Evolutionary conservation across 495 filamentous ascomycete species (phyloP), one percentile per base, ranked within the genome.

Genomic region (Penicillium pulvis): DNA sequence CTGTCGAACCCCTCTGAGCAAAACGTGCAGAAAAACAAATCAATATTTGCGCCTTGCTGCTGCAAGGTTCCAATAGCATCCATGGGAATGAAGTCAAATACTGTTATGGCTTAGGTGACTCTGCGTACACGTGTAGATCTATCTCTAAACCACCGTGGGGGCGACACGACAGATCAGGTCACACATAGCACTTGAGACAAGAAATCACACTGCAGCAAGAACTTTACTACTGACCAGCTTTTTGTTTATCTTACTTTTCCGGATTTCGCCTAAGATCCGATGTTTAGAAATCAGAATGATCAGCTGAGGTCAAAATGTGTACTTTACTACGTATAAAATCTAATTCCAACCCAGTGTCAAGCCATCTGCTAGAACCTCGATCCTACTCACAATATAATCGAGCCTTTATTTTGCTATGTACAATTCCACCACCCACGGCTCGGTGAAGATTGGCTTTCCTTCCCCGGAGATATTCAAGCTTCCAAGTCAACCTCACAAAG

Each of bases 401-500:
- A 36, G 5, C n/a, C 5, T 19, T 2, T 44, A 8, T 23, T 19
- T 35, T 3, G 45, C 7, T 19, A 61, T 61, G 59, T 24, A 35
- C 19, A 24, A 49, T 17, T 46, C 28, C 14, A 26, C 42, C 28
- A 31, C 19, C 7, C 24, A 48, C 7, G 43, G 26, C 14, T 47
- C 55, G 23, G 43, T 61, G 12, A 17, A 42, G 3, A 19, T 61
- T 28, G 23, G 49, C 7, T 30, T 57, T 44, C 59, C 59, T 1
- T 26, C 54, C 1, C 12, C 39, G 20, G 35, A 51, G 5, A 31
- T 61, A 24, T 61, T 57, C 50, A 41, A 56, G 30, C 23, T 48
- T 31, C 56, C 35, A 51, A 52, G 30, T 36, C 60, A 53, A 17
- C n/a, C 31, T 12, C 35, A 41, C 39, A 48, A 20, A 47, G 9